These are phyloP conservation scores for Hippophae rhamnoides DNA, from an alignment of 306 rosid genomes.

Conservation along the genomic window DNA sequence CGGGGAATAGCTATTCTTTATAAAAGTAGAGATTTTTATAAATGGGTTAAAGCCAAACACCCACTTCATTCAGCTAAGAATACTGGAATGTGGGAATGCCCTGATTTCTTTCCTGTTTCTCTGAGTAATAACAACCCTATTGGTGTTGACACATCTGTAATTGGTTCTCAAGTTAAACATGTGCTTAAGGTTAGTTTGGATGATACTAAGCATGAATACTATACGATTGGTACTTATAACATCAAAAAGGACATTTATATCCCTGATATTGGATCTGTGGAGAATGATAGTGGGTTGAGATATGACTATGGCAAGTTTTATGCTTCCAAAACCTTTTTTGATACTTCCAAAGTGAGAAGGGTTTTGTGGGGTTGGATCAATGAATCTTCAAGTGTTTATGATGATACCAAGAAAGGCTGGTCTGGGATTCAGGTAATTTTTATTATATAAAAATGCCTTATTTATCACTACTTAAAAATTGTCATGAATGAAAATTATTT, in stretches of 20 bases:
- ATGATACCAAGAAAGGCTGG: conserved; percentile 73
- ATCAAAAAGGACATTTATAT: conserved; percentile 35
- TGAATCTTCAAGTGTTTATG: conserved; percentile 49
- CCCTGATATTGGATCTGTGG: conserved; percentile 41
- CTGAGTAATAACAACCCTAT: not conserved
- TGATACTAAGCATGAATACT: conserved; percentile 47
- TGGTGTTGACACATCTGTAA: conserved; percentile 45
- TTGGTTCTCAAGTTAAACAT: conserved; percentile 38
- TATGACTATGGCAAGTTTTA: conserved; percentile 76
- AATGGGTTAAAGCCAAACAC: conserved; percentile 48
- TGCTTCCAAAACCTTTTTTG: conserved; percentile 75
- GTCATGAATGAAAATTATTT: too few species aligned
- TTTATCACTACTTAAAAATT: too few species aligned
- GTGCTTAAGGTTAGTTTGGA: conserved; percentile 67
- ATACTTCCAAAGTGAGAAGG: conserved; percentile 45
- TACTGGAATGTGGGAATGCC: conserved; percentile 92
- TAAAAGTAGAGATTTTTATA: conserved; percentile 43
- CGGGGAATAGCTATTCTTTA: conserved; percentile 48
- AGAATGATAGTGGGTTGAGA: conserved; percentile 32
- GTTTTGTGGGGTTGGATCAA: conserved; percentile 77
- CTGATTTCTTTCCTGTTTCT: conserved; percentile 69
- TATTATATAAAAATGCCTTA: too few species aligned
- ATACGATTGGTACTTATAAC: conserved; percentile 54
- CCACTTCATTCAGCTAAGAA: conserved; percentile 48
- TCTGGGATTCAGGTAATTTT: conserved; percentile 65